Evolutionary conservation across 2,329 filamentous ascomycete species (phyloP).

Genomic region (Cordyceps pruinosa): DNA sequence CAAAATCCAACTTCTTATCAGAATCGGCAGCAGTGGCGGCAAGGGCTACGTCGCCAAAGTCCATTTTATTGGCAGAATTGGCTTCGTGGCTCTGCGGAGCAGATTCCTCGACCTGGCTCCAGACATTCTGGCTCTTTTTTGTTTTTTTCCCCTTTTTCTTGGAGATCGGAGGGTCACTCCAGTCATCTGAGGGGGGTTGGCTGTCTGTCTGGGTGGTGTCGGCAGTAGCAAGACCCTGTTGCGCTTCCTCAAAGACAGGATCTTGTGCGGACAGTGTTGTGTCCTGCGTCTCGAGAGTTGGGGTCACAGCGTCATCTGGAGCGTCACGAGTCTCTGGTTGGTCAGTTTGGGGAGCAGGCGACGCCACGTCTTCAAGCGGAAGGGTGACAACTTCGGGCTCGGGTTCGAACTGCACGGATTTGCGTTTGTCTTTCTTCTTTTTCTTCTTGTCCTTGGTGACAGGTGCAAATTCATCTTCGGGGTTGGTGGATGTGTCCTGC

Average conservation of each 20-base stretch:
- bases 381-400: conserved; percentile 4
- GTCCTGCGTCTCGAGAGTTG: conserved; percentile 18
- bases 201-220: conserved; percentile 21
- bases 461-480: conserved; percentile 6
- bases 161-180: conserved; percentile 14
- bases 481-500: neutral
- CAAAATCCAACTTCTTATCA: neutral
- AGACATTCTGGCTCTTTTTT: conserved; percentile 19
- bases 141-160: conserved; percentile 33
- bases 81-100: neutral
- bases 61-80: neutral
- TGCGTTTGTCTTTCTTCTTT: conserved; percentile 17
- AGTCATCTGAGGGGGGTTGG: conserved; percentile 17
- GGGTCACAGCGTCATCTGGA: conserved; percentile 1
- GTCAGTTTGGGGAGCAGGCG: neutral
- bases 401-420: conserved; percentile 18
- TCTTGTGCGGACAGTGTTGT: conserved; percentile 28
- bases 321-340: conserved; percentile 1
- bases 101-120: conserved; percentile 12
- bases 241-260: conserved; percentile 20
- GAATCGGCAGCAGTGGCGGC: neutral
- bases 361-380: neutral
- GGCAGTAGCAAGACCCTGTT: conserved; percentile 17
- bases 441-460: conserved; percentile 14
- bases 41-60: neutral